Evolutionary conservation across 1,284 basidiomycete genomes (phyloP).

Genomic region (Omphalotus olearius): DNA sequence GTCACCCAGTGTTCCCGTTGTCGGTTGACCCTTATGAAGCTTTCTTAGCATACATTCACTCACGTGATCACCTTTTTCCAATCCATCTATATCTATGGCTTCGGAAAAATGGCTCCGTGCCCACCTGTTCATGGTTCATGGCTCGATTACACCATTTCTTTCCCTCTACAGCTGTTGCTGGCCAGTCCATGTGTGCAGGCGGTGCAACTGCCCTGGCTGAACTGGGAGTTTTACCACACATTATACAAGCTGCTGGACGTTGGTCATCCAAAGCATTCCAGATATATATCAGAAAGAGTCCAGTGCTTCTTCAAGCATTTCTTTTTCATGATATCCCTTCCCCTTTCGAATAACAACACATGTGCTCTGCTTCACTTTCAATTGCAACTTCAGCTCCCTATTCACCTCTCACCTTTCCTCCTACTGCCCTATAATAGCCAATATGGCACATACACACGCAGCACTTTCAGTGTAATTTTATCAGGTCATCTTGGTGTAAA

Average conservation of each 20-base stretch:
- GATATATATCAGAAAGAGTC: slow-evolving; percentile 23
- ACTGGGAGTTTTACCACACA: slow-evolving; percentile 8
- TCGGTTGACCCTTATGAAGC: not conserved
- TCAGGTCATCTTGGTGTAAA: too few relatives aligned
- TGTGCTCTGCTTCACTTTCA: too few relatives aligned
- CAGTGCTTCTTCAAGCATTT: slow-evolving; percentile 12
- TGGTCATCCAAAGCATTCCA: slow-evolving; percentile 22
- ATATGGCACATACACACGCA: too few relatives aligned
- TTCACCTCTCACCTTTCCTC: too few relatives aligned
- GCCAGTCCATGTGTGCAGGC: slow-evolving; percentile 6
- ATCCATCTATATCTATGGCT: slow-evolving; percentile 15
- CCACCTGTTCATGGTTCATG: slow-evolving; percentile 21
- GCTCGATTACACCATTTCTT: slow-evolving; percentile 2
- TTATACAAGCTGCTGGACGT: slow-evolving; percentile 20
- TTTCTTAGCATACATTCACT: slow-evolving; percentile 10
- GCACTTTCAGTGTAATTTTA: too few relatives aligned
- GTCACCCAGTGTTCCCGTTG: not conserved
- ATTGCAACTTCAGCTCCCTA: too few relatives aligned
- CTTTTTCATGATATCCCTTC: not conserved
- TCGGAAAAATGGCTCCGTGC: slow-evolving; percentile 13
- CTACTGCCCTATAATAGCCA: too few relatives aligned
- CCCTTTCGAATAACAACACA: too few relatives aligned
- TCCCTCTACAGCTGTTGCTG: not conserved
- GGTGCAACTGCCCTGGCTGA: slow-evolving; percentile 7
- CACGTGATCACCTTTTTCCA: slow-evolving; percentile 13